These are phyloP conservation scores for Rhizopus sp. DNA, from an alignment of 371 early-diverging fungal species.

Conservation along the genomic window DNA sequence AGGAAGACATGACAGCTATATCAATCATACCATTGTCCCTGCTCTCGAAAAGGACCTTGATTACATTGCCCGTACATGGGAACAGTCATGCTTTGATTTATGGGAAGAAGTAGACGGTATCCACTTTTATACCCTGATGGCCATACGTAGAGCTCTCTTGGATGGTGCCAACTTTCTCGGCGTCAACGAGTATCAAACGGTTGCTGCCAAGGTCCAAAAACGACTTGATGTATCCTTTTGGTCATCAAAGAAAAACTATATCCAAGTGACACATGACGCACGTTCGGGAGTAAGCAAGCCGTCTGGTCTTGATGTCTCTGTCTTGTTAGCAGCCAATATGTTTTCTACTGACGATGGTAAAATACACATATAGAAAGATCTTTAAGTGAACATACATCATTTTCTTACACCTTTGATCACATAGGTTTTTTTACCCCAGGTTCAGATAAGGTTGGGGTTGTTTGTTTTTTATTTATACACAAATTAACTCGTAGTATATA, in stretches of 20 bases:
- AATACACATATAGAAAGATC: not conserved
- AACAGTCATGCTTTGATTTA: conserved; percentile 50
- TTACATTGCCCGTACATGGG: conserved; percentile 54
- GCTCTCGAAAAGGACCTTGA: conserved; percentile 58
- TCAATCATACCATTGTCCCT: conserved; percentile 5
- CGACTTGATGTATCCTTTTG: conserved; percentile 47
- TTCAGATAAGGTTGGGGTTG: conserved; percentile 35
- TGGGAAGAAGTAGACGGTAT: conserved; percentile 62
- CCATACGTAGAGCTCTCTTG: conserved; percentile 61
- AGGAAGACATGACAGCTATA: not conserved
- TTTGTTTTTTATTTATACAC: not conserved
- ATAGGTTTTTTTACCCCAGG: conserved; percentile 46
- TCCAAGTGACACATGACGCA: conserved; percentile 42
- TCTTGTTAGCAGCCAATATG: conserved; percentile 64
- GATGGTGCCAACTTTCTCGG: conserved; percentile 50
- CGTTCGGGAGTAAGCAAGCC: conserved; percentile 42
- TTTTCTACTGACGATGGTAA: conserved; percentile 35
- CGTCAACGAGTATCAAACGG: not conserved
- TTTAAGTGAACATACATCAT: not conserved
- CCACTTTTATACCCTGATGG: conserved; percentile 75
- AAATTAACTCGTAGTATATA: conserved; percentile 8
- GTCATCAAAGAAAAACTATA: conserved; percentile 30
- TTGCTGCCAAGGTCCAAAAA: conserved; percentile 26
- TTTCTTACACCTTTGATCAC: not conserved
- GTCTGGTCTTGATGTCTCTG: conserved; percentile 62